Percentiles rank a stretch among this genome's conserved stretches.
Conservation (phyloP, 139 green algal genomes). For the Chlorella sorokiniana region DNA sequence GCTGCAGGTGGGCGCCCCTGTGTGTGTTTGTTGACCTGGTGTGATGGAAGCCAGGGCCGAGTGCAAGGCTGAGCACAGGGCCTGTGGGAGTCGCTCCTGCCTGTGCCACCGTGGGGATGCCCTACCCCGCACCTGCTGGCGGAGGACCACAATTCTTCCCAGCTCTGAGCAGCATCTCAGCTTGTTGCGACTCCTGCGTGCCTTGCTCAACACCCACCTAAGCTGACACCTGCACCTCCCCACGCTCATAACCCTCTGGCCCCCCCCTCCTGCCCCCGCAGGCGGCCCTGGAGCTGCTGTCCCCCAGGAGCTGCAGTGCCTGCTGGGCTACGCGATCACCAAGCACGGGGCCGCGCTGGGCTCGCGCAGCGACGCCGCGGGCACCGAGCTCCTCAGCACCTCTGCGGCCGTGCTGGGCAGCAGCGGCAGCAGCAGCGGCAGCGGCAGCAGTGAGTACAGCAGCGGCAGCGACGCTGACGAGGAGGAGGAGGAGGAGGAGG, state of each 20-base stretch:
- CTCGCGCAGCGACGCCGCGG: slow-evolving; percentile 2
- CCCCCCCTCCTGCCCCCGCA: not conserved
- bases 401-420: not conserved
- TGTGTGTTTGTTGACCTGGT: too few relatives aligned
- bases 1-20: slow-evolving; percentile 2
- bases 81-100: too few relatives aligned
- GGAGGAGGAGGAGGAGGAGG: not conserved
- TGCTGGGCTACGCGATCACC: slow-evolving; percentile 19
- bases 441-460: not conserved
- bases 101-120: too few relatives aligned
- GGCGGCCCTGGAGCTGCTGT: not conserved
- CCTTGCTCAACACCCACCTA: too few relatives aligned
- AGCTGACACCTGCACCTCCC: not conserved
- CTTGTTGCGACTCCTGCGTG: too few relatives aligned
- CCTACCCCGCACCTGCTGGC: too few relatives aligned
- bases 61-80: too few relatives aligned
- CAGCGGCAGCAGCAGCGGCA: not conserved
- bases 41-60: too few relatives aligned
- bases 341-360: slow-evolving; percentile 16
- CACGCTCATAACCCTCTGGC: not conserved
- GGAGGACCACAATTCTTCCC: too few relatives aligned
- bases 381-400: slow-evolving; percentile 24
- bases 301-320: slow-evolving; percentile 18
- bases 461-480: not conserved
- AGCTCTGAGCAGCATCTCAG: too few relatives aligned